These are phyloP conservation scores for Kodamaea laetipori DNA, from an alignment of 805 yeast species.

Conservation along the genomic window DNA sequence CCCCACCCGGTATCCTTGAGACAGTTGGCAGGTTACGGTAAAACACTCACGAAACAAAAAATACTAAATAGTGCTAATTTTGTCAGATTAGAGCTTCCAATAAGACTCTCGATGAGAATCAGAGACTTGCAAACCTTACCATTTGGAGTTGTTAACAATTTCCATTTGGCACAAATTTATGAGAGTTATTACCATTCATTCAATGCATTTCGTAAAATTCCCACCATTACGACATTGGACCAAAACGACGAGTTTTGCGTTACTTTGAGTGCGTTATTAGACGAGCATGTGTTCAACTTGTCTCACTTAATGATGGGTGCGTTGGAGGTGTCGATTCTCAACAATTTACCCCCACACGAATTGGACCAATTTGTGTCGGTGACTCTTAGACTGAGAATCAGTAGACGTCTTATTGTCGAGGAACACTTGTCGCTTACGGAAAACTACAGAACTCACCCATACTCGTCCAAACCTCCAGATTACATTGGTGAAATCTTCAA, in stretches of 20 bases:
- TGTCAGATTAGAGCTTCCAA: conserved; percentile 81
- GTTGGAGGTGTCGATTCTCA: conserved; percentile 68
- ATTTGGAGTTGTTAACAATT: conserved; percentile 79
- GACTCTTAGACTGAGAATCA: conserved; percentile 80
- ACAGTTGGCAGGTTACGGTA: conserved; percentile 89
- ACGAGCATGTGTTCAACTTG: conserved; percentile 76
- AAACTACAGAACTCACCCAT: conserved; percentile 53
- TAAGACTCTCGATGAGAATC: conserved; percentile 78
- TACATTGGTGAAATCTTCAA: conserved; percentile 79
- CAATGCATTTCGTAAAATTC: conserved; percentile 77
- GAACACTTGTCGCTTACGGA: conserved; percentile 83
- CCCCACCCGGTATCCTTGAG: conserved; percentile 91
- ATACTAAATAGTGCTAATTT: conserved; percentile 83
- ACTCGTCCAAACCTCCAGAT: conserved; percentile 52
- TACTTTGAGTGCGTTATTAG: conserved; percentile 63
- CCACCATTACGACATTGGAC: conserved; percentile 63
- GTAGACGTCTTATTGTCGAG: conserved; percentile 87
- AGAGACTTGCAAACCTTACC: conserved; percentile 81
- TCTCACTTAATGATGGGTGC: conserved; percentile 95
- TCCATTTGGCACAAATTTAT: conserved; percentile 83
- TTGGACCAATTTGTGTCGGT: conserved; percentile 76
- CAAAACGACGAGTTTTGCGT: conserved; percentile 77
- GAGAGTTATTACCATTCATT: conserved; percentile 88
- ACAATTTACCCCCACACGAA: conserved; percentile 57
- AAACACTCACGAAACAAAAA: conserved; percentile 72